Percentiles rank a stretch among this genome's conserved stretches.
Conservation (phyloP, 2,329 filamentous ascomycete genomes). For the Aspergillus sergii region DNA sequence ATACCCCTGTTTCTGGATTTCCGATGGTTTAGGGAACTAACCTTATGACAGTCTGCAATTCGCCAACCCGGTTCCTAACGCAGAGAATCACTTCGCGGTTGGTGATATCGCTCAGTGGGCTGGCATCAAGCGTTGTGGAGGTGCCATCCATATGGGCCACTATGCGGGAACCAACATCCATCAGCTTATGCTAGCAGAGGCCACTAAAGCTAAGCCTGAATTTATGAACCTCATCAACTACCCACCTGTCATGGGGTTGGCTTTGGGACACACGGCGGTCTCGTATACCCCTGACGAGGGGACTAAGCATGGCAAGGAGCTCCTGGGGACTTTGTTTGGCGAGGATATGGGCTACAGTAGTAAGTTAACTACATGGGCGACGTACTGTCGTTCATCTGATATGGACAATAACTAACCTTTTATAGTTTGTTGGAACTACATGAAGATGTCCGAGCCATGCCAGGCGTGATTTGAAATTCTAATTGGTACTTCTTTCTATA, state of each 20-base stretch:
- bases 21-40: neutral
- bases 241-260: constrained; percentile 69
- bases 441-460: constrained; percentile 48
- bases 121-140: constrained; percentile 78
- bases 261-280: constrained; percentile 70
- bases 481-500: neutral
- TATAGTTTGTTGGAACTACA: constrained; percentile 59
- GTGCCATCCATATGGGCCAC: constrained; percentile 73
- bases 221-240: constrained; percentile 57
- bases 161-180: constrained; percentile 68
- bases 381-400: neutral
- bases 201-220: constrained; percentile 44
- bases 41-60: constrained; percentile 55
- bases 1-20: neutral
- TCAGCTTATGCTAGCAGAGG: constrained; percentile 58
- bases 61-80: constrained; percentile 56
- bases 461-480: constrained; percentile 13
- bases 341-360: constrained; percentile 68
- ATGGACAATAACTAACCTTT: constrained; percentile 5
- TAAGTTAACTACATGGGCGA: constrained; percentile 44
- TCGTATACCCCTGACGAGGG: constrained; percentile 62
- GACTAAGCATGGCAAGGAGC: constrained; percentile 35
- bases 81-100: constrained; percentile 65
- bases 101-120: constrained; percentile 73
- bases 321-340: constrained; percentile 59